A percentile compares a stretch with the other conserved stretches of the same genome.
Evolutionary conservation across 2,329 filamentous ascomycete species (phyloP).

Genomic region (Xylariaceae sp.): DNA sequence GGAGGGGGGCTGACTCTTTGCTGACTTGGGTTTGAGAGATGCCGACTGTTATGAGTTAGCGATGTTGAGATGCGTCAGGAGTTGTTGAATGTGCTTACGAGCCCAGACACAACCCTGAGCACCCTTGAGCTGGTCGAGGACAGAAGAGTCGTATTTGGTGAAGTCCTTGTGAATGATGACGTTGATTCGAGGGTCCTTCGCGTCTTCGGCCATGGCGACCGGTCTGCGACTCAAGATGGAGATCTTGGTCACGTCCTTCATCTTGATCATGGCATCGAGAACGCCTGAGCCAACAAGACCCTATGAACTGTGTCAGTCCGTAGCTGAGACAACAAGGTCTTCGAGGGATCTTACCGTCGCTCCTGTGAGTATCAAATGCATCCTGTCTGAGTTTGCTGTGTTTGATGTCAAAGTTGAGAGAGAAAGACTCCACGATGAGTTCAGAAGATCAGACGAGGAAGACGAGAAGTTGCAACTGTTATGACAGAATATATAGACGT

Average conservation of each 20-base stretch:
- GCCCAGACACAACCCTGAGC: slow-evolving; percentile 71
- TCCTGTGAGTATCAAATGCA: slow-evolving; percentile 21
- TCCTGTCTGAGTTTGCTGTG: background rate
- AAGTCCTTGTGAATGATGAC: slow-evolving; percentile 68
- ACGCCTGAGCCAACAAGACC: slow-evolving; percentile 59
- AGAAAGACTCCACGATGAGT: background rate
- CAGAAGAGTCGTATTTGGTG: slow-evolving; percentile 48
- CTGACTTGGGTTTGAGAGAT: slow-evolving; percentile 55
- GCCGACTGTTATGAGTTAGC: slow-evolving; percentile 41
- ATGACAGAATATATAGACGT: no score
- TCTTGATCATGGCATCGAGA: slow-evolving; percentile 57
- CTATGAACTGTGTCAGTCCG: slow-evolving; percentile 3
- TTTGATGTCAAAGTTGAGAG: background rate
- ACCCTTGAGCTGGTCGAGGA: slow-evolving; percentile 56
- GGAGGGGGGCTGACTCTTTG: slow-evolving; percentile 45
- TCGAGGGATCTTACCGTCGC: slow-evolving; percentile 14
- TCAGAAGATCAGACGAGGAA: background rate
- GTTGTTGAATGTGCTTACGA: slow-evolving; percentile 18
- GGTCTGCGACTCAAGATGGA: slow-evolving; percentile 59
- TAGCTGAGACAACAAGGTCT: background rate
- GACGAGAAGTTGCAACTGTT: background rate
- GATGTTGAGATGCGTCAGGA: background rate
- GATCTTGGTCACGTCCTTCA: slow-evolving; percentile 54
- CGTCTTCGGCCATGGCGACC: slow-evolving; percentile 55
- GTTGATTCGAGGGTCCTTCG: slow-evolving; percentile 53